Conservation (phyloP, 768 basidiomycete species). For the Trametes villosa region DNA sequence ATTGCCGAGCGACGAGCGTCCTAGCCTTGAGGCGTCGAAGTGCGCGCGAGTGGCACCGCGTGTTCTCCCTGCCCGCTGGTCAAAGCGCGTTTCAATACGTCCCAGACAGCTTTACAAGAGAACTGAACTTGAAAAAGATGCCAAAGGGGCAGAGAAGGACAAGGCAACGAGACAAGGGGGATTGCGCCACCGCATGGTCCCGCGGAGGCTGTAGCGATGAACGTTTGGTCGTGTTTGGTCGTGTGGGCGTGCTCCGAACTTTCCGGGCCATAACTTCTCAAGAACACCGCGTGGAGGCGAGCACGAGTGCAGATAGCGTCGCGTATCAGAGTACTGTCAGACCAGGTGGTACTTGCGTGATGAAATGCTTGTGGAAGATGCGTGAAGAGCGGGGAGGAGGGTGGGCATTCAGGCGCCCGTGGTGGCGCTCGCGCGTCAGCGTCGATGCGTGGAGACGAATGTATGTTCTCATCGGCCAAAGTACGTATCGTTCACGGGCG, state of each 20-base stretch:
- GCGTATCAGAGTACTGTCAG: not conserved
- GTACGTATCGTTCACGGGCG: no score
- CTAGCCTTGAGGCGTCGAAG: not conserved
- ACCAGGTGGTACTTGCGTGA: no score
- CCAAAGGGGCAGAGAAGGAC: not conserved
- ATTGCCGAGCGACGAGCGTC: not conserved
- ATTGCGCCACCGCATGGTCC: not conserved
- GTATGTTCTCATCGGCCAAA: no score
- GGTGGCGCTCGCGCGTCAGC: no score
- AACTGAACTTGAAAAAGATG: no score
- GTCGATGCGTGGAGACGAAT: no score
- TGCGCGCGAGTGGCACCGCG: not conserved
- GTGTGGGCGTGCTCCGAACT: slow-evolving; percentile 2
- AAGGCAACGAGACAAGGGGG: not conserved
- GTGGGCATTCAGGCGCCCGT: no score
- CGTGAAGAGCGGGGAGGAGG: no score
- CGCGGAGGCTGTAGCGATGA: not conserved
- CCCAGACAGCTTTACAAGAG: no score
- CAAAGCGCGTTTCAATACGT: no score
- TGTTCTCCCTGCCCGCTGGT: no score
- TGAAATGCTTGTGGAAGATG: no score
- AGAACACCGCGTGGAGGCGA: not conserved
- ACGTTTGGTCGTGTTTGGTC: slow-evolving; percentile 9
- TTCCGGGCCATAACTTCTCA: not conserved
- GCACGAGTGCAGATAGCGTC: not conserved